phyloP scores from a whole-genome alignment of 495 filamentous ascomycete genomes.

The Penicillium riverlandense region DNA sequence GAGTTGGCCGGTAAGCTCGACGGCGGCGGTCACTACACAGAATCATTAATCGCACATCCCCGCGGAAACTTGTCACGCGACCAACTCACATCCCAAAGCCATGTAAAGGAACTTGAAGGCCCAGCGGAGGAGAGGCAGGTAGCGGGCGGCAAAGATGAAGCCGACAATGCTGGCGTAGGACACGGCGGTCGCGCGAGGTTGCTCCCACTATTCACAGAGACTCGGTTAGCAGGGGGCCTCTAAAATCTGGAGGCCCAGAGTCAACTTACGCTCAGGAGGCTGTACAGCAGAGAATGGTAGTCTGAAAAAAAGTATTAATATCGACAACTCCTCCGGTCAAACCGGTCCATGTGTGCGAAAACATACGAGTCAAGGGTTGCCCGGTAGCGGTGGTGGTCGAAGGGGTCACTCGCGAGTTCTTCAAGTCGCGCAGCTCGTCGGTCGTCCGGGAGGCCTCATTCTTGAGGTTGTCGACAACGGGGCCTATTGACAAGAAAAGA shows the following conservation, averaged over 20 bases:
- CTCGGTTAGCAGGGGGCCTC: no score
- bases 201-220: constrained; percentile 49
- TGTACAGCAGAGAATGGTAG: constrained; percentile 94
- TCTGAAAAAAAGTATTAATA: constrained; percentile 27
- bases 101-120: constrained; percentile 78
- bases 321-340: constrained; percentile 9
- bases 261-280: constrained; percentile 63
- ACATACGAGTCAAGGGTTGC: constrained; percentile 76
- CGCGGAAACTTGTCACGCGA: constrained; percentile 9
- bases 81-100: constrained; percentile 52
- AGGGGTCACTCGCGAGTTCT: constrained; percentile 61
- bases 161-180: constrained; percentile 66
- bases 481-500: constrained; percentile 40
- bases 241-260: no score
- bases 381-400: constrained; percentile 66
- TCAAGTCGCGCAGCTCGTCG: constrained; percentile 68
- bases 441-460: constrained; percentile 63
- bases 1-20: constrained; percentile 69
- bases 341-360: not conserved
- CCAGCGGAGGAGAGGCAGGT: constrained; percentile 82
- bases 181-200: constrained; percentile 74
- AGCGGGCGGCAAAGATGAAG: constrained; percentile 84
- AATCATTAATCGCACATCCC: constrained; percentile 5
- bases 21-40: constrained; percentile 57
- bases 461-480: constrained; percentile 71